Evolutionary conservation across 345 rosid species (phyloP), one percentile per base, ranked within the genome.

Genomic region (Leavenworthia alabamica): DNA sequence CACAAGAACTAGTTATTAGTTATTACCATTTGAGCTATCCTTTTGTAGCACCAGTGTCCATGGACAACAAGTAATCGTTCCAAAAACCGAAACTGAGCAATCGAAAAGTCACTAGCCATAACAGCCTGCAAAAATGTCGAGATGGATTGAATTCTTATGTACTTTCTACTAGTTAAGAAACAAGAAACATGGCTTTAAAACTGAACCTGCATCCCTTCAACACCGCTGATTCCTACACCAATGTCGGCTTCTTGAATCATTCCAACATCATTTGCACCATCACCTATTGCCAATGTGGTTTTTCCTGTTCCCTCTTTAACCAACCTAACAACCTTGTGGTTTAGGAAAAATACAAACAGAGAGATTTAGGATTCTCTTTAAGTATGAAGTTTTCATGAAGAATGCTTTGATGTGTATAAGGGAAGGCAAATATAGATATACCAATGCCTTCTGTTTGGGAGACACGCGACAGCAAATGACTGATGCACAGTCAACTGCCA

Each of bases 161-260:
- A 40, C 41, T 40, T 8, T 7, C 22, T 29, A 19, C 49, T n/a
- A n/a, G n/a, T n/a, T n/a, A n/a, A n/a, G n/a, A n/a, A n/a, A n/a
- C n/a, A n/a, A n/a, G n/a, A n/a, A n/a, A n/a, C 26, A 64, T 43
- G 36, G 40, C 24, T 29, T 41, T 14, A 55, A 10, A 47, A 37
- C 7, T 81, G 62, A 56, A 92, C 99, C 92, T 92, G 99, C 99
- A 93, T 93, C 24, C 99, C 99, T 81, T 93, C 99, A 68, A 87
- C 97, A 4, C 99, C 99, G 62, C 99, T 89, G 64, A 93, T 93
- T 67, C 99, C 99, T 20, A 93, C 83, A 56, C 99, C 99, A 67
- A 93, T 93, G 49, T 93, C 99, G 52, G 99, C 99, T 85, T 93
- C 99, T 80, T 93, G 96, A 75, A 93, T 89, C 99, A 93, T 93